Evolutionary conservation across 495 filamentous ascomycete genomes (phyloP).

Genomic region (Lasiosphaeria ovina): DNA sequence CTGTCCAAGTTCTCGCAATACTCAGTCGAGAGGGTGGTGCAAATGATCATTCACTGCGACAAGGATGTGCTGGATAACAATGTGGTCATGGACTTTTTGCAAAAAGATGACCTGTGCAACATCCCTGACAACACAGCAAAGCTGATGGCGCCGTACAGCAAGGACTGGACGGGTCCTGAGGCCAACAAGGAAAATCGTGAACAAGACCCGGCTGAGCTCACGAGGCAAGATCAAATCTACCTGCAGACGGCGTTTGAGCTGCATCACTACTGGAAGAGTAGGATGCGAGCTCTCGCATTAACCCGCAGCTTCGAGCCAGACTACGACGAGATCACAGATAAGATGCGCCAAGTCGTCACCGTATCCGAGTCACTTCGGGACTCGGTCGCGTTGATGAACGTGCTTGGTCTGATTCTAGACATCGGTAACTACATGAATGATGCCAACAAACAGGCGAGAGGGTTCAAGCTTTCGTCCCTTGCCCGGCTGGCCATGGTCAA

Average conservation of each 20-base stretch:
- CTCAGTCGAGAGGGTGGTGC: conserved; percentile 77
- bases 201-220: conserved; percentile 84
- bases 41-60: conserved; percentile 95
- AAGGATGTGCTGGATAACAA: conserved; percentile 83
- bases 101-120: conserved; percentile 85
- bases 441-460: conserved; percentile 93
- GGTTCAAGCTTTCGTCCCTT: conserved; percentile 97
- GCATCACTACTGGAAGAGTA: conserved; percentile 97
- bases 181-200: conserved; percentile 76
- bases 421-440: conserved; percentile 99
- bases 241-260: conserved; percentile 90
- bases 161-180: conserved; percentile 92
- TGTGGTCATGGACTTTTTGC: conserved; percentile 97
- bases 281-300: conserved; percentile 85
- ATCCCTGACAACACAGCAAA: conserved; percentile 90
- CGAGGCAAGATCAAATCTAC: conserved; percentile 92
- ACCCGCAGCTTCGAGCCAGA: conserved; percentile 84
- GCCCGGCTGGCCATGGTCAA: conserved; percentile 95
- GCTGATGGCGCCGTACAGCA: conserved; percentile 89
- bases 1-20: conserved; percentile 83
- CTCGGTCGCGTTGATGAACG: conserved; percentile 90
- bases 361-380: conserved; percentile 88
- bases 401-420: conserved; percentile 91
- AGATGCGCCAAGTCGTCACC: conserved; percentile 74
- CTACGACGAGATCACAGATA: conserved; percentile 84